Evolutionary conservation across 345 rosid species (phyloP), one percentile per base, ranked within the genome.

Genomic region (Salix exigua): DNA sequence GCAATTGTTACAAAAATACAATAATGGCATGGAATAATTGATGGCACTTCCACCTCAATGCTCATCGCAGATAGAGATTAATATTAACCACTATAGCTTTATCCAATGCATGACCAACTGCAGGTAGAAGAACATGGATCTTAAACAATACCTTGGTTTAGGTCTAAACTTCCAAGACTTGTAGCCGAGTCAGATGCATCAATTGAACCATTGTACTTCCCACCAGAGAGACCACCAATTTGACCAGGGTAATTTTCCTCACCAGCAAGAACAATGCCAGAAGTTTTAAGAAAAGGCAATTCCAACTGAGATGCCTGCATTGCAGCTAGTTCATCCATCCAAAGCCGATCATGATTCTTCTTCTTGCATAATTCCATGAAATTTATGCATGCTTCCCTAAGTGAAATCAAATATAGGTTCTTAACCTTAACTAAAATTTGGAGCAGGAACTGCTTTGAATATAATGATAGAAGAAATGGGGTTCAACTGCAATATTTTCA

Each of bases 261-360:
- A 5, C 88, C 85, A 17, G 98, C 92, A 64, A 93, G 89, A 70
- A 91, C 68, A 70, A 96, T 86, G 78, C 95, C 98, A 33, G 99
- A 92, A 81, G 93, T 87, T 73, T 86, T 92, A 75, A 92, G 73
- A 83, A 84, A 92, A 9, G 97, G 87, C 67, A 96, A 75, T 37
- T 92, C 98, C 74, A 93, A 88, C 77, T 88, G 85, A 79, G 98
- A 83, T 73, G 97, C 95, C 81, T 91, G 94, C 97, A 96, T 92
- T 72, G 97, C 98, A 0, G 97, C 94, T 69, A 96, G 85, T 82
- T 96, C 98, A 77, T 91, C 95, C 81, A 91, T 89, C 99, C 99
- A 96, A 65, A 88, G 88, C 73, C 92, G 87, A 82, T 96, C 99
- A 84, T 93, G 94, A 48, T 91, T 93, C 94, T 96, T 96, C 84